These are phyloP conservation scores for Plasmodium berghei DNA, from an alignment of 169 alveolate genomes.

Conservation along the genomic window DNA sequence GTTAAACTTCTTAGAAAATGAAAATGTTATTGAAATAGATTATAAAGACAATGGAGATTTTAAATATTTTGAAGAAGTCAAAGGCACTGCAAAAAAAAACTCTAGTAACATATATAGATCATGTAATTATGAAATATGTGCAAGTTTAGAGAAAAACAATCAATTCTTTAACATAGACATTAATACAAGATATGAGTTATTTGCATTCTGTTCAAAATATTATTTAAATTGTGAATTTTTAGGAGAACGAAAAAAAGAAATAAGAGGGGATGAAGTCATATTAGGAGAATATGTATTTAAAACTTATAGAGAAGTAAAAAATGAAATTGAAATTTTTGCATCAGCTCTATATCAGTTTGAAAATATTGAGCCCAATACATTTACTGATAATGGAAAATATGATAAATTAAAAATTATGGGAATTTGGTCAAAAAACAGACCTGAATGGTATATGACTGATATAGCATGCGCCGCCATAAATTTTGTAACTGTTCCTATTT, in stretches of 20 bases:
- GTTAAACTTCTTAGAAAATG: constrained; percentile 62
- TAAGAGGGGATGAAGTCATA: constrained; percentile 28
- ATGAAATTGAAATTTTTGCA: constrained; percentile 63
- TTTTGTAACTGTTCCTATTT: constrained; percentile 83
- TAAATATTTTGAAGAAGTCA: constrained; percentile 31
- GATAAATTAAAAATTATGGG: constrained; percentile 78
- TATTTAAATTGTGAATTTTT: constrained; percentile 27
- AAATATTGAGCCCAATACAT: constrained; percentile 31
- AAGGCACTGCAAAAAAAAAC: constrained; percentile 53
- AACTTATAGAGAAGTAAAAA: constrained; percentile 66
- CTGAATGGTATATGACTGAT: constrained; percentile 85
- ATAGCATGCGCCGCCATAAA: constrained; percentile 83
- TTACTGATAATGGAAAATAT: constrained; percentile 52
- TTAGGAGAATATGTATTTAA: constrained; percentile 65
- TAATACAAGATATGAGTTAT: constrained; percentile 22
- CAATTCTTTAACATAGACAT: constrained; percentile 19
- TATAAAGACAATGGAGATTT: constrained; percentile 12
- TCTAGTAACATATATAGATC: constrained; percentile 57
- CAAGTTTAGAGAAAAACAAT: constrained; percentile 4
- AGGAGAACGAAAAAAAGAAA: constrained; percentile 76
- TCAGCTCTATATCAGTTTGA: constrained; percentile 70
- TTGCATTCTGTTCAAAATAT: constrained; percentile 39
- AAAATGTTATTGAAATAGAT: not conserved
- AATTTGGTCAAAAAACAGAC: constrained; percentile 84
- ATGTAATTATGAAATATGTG: constrained; percentile 22